Evolutionary conservation across 352 stramenopile species (phyloP).

Genomic region (Pythium rhizo-oryzae): DNA sequence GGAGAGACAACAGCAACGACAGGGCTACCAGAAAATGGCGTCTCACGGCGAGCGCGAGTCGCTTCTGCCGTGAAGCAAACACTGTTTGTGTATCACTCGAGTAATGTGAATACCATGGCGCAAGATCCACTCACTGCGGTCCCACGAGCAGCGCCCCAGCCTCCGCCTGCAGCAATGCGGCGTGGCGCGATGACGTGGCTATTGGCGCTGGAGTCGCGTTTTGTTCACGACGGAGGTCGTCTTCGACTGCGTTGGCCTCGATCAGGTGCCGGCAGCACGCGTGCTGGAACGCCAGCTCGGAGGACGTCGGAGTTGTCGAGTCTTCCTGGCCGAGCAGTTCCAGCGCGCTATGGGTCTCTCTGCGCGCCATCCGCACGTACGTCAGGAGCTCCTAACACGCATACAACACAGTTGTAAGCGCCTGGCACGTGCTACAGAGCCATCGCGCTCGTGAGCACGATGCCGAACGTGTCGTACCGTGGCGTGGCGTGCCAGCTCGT

Average conservation of each 20-base stretch:
- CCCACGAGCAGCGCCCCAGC: slow-evolving; percentile 6
- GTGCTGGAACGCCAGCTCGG: neutral
- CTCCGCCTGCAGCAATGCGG: neutral
- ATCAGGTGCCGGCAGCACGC: slow-evolving; percentile 6
- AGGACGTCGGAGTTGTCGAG: too few relatives aligned
- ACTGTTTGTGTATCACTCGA: too few relatives aligned
- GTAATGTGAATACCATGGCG: too few relatives aligned
- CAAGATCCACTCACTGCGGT: neutral
- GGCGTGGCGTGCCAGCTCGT: slow-evolving; percentile 6
- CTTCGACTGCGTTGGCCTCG: neutral
- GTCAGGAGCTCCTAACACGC: slow-evolving; percentile 44
- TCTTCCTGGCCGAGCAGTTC: slow-evolving; percentile 10
- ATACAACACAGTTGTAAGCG: neutral
- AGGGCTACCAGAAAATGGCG: neutral
- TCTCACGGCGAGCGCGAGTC: slow-evolving; percentile 5
- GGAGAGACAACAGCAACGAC: neutral
- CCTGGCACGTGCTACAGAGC: neutral
- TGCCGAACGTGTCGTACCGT: neutral
- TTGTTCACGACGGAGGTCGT: neutral
- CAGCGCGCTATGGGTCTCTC: slow-evolving; percentile 32
- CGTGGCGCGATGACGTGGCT: neutral
- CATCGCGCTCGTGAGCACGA: neutral
- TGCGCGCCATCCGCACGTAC: slow-evolving; percentile 38
- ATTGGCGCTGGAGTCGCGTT: neutral
- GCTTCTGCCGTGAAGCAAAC: slow-evolving; percentile 3